A percentile compares a stretch with the other conserved stretches of the same genome.
Evolutionary conservation across 2,329 filamentous ascomycete genomes (phyloP).

Genomic region (Beauveria brongniartii): DNA sequence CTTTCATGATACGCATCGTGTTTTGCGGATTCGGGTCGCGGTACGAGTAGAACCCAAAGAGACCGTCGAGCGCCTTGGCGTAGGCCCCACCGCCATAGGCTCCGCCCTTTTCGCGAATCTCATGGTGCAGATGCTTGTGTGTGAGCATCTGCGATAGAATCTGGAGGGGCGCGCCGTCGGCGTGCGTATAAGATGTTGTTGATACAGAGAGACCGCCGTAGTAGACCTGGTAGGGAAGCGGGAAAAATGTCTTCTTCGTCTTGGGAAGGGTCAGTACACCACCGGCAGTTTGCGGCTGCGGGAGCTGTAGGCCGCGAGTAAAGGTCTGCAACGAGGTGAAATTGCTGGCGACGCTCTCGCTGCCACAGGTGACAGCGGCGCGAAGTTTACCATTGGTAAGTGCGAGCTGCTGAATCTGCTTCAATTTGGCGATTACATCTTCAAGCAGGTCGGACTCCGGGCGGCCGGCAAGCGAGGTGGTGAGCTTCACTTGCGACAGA

Average conservation of each 20-base stretch:
- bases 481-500: constrained; percentile 81
- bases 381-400: constrained; percentile 64
- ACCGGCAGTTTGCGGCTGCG: constrained; percentile 32
- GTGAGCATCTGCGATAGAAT: constrained; percentile 88
- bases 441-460: constrained; percentile 60
- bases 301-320: constrained; percentile 34
- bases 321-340: constrained; percentile 64
- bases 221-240: constrained; percentile 93
- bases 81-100: constrained; percentile 92
- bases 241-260: constrained; percentile 75
- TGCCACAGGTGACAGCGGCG: constrained; percentile 77
- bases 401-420: constrained; percentile 73
- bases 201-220: constrained; percentile 79
- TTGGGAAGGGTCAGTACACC: constrained; percentile 29
- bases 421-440: constrained; percentile 75
- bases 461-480: constrained; percentile 68
- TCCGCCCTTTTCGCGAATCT: constrained; percentile 95
- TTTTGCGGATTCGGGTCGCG: constrained; percentile 92
- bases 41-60: constrained; percentile 95
- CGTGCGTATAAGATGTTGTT: constrained; percentile 73
- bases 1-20: constrained; percentile 74
- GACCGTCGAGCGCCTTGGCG: constrained; percentile 66
- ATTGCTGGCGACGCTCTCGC: constrained; percentile 63
- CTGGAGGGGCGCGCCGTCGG: constrained; percentile 70
- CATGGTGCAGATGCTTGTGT: constrained; percentile 93